Percentiles rank a stretch among this genome's conserved stretches.
phyloP scores from a whole-genome alignment of 208 protist genomes.

The Kentomonas sorsogonicus region DNA sequence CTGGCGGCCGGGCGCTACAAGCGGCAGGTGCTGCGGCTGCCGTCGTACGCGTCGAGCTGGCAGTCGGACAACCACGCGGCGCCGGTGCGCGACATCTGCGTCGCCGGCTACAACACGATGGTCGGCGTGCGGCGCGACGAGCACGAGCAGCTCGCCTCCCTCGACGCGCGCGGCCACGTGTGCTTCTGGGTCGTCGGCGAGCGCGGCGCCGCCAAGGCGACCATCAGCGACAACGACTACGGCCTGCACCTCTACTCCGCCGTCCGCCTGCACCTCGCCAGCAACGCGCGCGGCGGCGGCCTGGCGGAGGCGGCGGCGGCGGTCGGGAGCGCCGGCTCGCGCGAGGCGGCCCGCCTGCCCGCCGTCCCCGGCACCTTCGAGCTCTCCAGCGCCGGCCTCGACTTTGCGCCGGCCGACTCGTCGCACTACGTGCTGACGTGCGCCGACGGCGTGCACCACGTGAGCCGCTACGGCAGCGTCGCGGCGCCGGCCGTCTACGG shows the following conservation, averaged over 20 bases:
- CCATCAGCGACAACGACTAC: constrained; percentile 52
- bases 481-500: constrained; percentile 61
- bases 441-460: constrained; percentile 48
- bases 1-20: constrained; percentile 38
- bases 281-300: constrained; percentile 12
- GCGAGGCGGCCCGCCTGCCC: neutral
- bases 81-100: constrained; percentile 40
- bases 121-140: constrained; percentile 42
- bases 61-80: constrained; percentile 55
- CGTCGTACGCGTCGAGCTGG: constrained; percentile 74
- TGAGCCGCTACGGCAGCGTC: constrained; percentile 64
- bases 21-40: constrained; percentile 39
- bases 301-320: neutral
- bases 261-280: constrained; percentile 40
- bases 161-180: constrained; percentile 44
- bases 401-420: constrained; percentile 57
- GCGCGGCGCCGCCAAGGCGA: constrained; percentile 23
- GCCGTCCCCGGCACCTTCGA: constrained; percentile 13
- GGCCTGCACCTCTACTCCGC: constrained; percentile 51
- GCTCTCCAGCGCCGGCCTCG: constrained; percentile 28
- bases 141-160: constrained; percentile 64
- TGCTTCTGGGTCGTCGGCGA: constrained; percentile 74
- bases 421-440: constrained; percentile 61
- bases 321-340: neutral
- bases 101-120: constrained; percentile 61